A percentile compares a stretch with the other conserved stretches of the same genome.
phyloP scores from a whole-genome alignment of 164 flowering plant genomes.

The Brasenia schreberi region DNA sequence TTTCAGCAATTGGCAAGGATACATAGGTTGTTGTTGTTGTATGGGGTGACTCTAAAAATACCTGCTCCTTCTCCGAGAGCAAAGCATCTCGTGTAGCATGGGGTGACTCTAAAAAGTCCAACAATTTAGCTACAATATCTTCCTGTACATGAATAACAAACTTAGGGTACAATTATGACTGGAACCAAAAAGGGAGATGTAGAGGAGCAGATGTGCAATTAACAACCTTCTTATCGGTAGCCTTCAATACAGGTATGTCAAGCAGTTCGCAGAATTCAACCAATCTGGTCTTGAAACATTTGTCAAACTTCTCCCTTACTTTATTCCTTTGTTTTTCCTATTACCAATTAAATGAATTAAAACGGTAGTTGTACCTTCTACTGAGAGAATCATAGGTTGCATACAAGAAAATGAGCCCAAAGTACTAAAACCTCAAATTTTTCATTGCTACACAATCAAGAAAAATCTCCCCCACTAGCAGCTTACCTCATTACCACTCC shows the following conservation, averaged over 20 bases:
- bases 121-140: conserved; percentile 55
- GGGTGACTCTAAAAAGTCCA: conserved; percentile 79
- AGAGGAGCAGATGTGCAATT: not conserved
- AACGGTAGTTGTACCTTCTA: not conserved
- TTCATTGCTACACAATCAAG: not conserved
- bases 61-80: conserved; percentile 76
- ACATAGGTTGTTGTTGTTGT: too few species aligned
- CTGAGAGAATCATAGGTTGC: too few species aligned
- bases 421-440: too few species aligned
- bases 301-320: conserved; percentile 74
- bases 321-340: conserved; percentile 73
- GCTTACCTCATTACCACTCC: conserved; percentile 80
- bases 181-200: not conserved
- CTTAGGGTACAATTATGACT: not conserved
- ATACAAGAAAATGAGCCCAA: too few species aligned
- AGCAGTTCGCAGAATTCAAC: conserved; percentile 74
- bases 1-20: not conserved
- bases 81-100: conserved; percentile 52
- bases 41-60: conserved; percentile 17
- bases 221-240: conserved; percentile 65
- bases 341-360: conserved; percentile 5
- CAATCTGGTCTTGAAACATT: conserved; percentile 60
- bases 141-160: conserved; percentile 38
- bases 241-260: conserved; percentile 56
- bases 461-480: not conserved